phyloP scores from a whole-genome alignment of 192 early-diverging fungal species.

The Coemansia sp. region DNA sequence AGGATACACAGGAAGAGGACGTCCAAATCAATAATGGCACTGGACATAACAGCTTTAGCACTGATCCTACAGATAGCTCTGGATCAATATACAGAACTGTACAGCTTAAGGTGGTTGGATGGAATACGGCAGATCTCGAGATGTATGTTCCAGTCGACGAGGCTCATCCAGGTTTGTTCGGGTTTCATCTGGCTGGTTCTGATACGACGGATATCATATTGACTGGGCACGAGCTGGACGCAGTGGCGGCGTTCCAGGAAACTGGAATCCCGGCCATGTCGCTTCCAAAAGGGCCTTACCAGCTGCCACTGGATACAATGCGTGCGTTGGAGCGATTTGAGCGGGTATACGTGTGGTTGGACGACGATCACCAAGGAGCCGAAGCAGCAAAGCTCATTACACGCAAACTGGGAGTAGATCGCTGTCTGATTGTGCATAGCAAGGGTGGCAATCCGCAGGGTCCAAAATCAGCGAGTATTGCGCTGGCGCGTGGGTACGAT shows the following conservation, averaged over 20 bases:
- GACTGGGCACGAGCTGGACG: conserved; percentile 64
- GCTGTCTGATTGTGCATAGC: conserved; percentile 60
- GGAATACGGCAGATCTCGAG: conserved; percentile 43
- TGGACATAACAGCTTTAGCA: background rate
- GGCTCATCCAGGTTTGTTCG: conserved; percentile 60
- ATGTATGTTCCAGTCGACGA: conserved; percentile 59
- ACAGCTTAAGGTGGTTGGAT: conserved; percentile 57
- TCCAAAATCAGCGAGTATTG: conserved; percentile 58
- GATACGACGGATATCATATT: conserved; percentile 56
- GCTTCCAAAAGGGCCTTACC: conserved; percentile 57
- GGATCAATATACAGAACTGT: conserved; percentile 31
- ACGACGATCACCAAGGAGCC: conserved; percentile 66
- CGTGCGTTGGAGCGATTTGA: conserved; percentile 64
- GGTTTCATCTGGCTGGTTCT: conserved; percentile 57
- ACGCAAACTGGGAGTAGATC: conserved; percentile 64
- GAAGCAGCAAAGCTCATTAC: conserved; percentile 60
- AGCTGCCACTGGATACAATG: conserved; percentile 60
- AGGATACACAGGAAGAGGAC: conserved; percentile 3
- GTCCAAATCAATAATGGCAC: background rate
- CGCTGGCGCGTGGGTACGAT: conserved; percentile 45
- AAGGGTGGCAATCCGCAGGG: conserved; percentile 43
- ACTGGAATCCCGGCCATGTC: conserved; percentile 63
- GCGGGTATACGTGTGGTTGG: conserved; percentile 66
- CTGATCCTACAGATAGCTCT: background rate
- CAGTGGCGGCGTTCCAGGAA: conserved; percentile 64